Conservation (phyloP, 2,329 filamentous ascomycete species). For the Diatrype stigma region DNA sequence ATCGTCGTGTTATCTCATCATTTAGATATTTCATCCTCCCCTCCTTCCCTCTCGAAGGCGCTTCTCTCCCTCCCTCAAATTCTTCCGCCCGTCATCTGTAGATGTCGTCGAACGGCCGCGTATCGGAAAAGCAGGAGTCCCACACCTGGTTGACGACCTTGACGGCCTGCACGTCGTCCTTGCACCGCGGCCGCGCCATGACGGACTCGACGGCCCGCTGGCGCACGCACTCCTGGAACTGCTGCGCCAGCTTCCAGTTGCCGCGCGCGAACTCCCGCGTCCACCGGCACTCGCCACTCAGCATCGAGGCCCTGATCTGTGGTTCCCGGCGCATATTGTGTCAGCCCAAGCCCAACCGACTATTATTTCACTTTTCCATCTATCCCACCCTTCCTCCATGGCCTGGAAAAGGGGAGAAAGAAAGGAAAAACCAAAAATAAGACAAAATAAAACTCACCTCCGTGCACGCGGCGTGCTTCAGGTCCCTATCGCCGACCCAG, state of each 20-base stretch:
- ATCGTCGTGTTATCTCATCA: too few species aligned
- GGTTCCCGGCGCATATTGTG: too few species aligned
- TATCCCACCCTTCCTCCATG: too few species aligned
- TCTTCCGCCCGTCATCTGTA: constrained; percentile 59
- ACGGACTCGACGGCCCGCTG: constrained; percentile 76
- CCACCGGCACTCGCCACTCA: constrained; percentile 93
- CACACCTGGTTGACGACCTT: constrained; percentile 96
- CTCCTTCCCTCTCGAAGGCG: neutral
- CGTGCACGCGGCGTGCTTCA: constrained; percentile 89
- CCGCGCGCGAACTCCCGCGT: constrained; percentile 76
- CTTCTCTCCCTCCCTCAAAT: neutral
- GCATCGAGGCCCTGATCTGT: constrained; percentile 85
- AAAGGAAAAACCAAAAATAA: neutral
- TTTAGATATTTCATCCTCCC: neutral
- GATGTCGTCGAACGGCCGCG: constrained; percentile 93
- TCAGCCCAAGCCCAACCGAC: too few species aligned
- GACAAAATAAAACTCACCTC: constrained; percentile 58
- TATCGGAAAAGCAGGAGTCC: constrained; percentile 95
- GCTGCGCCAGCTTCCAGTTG: constrained; percentile 85
- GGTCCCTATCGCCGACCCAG: constrained; percentile 62
- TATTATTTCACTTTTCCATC: too few species aligned
- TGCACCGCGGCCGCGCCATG: constrained; percentile 71
- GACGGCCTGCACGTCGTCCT: constrained; percentile 79
- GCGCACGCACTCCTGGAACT: constrained; percentile 90
- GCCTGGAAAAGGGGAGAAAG: neutral